Conservation (phyloP, 1,284 basidiomycete genomes). For the Bjerkandera adusta region DNA sequence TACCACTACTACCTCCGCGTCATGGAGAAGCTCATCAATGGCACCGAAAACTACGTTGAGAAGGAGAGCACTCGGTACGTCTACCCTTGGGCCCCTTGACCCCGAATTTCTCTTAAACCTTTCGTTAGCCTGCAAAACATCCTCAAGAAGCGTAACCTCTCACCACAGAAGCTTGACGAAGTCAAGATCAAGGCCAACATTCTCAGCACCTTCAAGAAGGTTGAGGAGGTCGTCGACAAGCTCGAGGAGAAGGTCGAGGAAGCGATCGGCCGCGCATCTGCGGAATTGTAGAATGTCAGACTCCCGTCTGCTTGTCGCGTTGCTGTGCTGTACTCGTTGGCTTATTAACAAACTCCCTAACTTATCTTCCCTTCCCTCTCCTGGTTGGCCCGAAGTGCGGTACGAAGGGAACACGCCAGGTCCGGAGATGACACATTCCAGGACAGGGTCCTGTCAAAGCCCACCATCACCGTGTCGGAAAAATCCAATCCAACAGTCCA, state of each 20-base stretch:
- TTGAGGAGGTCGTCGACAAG: constrained; percentile 35
- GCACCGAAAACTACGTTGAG: constrained; percentile 75
- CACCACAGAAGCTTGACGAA: constrained; percentile 86
- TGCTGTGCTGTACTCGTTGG: no score
- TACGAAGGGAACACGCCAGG: no score
- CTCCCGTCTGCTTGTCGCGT: no score
- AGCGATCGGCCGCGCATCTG: constrained; percentile 13
- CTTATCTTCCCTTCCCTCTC: no score
- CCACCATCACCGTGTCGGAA: no score
- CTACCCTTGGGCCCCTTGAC: background rate
- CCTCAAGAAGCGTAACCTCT: constrained; percentile 72
- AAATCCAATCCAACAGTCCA: no score
- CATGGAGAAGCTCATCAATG: constrained; percentile 84
- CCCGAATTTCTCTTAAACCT: constrained; percentile 1
- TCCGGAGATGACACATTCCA: no score
- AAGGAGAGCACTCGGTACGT: constrained; percentile 86
- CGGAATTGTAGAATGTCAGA: constrained; percentile 12
- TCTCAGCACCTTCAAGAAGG: constrained; percentile 70
- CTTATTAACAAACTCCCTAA: no score
- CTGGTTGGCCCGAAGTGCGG: no score
- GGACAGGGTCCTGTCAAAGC: no score
- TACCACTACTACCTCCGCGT: constrained; percentile 87
- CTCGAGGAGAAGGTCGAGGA: constrained; percentile 15
- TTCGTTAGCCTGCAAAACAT: constrained; percentile 59
- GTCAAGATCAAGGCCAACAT: constrained; percentile 92